Conservation (phyloP, 768 basidiomycete species). For the Serpula lacrymans region DNA sequence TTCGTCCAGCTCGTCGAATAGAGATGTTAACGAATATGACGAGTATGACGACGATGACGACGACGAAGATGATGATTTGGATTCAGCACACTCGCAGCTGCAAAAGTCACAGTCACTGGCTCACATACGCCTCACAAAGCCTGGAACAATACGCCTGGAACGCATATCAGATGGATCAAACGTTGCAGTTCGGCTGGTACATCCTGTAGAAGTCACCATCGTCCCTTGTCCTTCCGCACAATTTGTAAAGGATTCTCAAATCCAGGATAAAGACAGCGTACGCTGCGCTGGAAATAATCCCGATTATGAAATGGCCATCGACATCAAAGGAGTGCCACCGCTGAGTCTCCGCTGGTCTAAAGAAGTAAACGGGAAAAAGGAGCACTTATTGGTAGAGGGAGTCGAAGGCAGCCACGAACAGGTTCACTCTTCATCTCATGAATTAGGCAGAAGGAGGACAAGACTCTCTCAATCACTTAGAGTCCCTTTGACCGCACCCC, state of each 20-base stretch:
- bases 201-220: constrained; percentile 60
- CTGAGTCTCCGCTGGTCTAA: constrained; percentile 76
- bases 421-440: constrained; percentile 22
- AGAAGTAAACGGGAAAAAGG: constrained; percentile 60
- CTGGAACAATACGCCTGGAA: constrained; percentile 74
- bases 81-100: constrained; percentile 42
- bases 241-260: constrained; percentile 45
- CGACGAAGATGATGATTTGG: constrained; percentile 28
- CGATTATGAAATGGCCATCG: constrained; percentile 54
- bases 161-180: constrained; percentile 67
- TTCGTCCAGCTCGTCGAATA: constrained; percentile 26
- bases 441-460: constrained; percentile 17
- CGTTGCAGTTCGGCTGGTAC: constrained; percentile 69
- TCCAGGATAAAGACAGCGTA: constrained; percentile 37
- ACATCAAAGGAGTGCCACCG: constrained; percentile 71
- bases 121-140: constrained; percentile 68
- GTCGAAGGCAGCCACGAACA: constrained; percentile 59
- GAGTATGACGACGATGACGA: constrained; percentile 74
- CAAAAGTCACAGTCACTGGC: constrained; percentile 73
- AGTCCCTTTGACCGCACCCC: constrained; percentile 64
- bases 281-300: constrained; percentile 70
- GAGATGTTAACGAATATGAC: constrained; percentile 50
- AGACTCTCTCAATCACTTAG: constrained; percentile 52
- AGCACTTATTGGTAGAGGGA: constrained; percentile 79
- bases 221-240: constrained; percentile 81